Conservation (phyloP, 1,284 basidiomycete species). For the Fomitopsis betulina region DNA sequence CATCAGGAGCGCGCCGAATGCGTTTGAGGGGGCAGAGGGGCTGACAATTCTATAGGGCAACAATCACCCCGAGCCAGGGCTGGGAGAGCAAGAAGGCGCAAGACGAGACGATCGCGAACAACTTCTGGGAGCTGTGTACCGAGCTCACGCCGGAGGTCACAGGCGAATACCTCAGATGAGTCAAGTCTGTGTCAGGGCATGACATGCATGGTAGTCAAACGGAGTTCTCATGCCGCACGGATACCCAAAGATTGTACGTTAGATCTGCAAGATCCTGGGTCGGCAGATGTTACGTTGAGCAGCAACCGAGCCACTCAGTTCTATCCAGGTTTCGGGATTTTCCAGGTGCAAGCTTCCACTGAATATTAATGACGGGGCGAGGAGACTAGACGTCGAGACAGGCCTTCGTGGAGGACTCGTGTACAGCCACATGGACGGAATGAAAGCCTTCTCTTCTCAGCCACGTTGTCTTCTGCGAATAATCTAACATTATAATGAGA, state of each 20-base stretch:
- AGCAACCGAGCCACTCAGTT: too few relatives aligned
- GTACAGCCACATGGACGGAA: too few relatives aligned
- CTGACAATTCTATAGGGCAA: conserved; percentile 18
- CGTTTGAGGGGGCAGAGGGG: background rate
- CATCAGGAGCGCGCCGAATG: conserved; percentile 18
- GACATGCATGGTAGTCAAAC: background rate
- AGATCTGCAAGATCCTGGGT: background rate
- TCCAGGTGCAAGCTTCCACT: too few relatives aligned
- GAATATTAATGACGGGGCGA: too few relatives aligned
- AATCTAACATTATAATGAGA: background rate
- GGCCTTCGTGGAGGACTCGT: too few relatives aligned
- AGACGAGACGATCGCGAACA: conserved; percentile 18
- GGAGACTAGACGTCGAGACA: too few relatives aligned
- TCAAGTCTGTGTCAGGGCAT: background rate
- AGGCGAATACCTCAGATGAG: conserved; percentile 20
- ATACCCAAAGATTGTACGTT: background rate
- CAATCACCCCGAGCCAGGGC: conserved; percentile 24
- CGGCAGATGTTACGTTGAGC: background rate
- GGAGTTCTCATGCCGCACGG: background rate
- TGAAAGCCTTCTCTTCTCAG: too few relatives aligned
- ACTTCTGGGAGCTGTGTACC: conserved; percentile 25
- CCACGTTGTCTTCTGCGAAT: too few relatives aligned
- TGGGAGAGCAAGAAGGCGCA: conserved; percentile 23
- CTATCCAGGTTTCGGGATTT: too few relatives aligned
- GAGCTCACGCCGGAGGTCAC: conserved; percentile 21